A percentile compares a stretch with the other conserved stretches of the same genome.
phyloP scores from a whole-genome alignment of 345 rosid species.

The Murraya koenigii region DNA sequence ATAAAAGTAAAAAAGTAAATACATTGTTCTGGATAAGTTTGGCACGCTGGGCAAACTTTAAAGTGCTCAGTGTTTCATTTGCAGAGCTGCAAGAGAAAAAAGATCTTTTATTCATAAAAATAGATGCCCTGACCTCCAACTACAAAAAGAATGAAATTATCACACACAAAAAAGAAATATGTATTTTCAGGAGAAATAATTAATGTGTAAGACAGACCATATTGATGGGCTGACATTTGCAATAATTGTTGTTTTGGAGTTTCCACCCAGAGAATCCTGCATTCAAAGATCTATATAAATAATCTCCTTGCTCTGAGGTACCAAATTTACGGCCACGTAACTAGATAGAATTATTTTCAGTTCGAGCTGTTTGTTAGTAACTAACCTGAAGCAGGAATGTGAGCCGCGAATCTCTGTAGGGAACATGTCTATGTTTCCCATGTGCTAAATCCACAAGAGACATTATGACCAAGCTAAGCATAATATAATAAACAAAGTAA shows the following conservation, averaged over 20 bases:
- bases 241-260: conserved; percentile 89
- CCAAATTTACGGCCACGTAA: conserved; percentile 3
- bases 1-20: conserved; percentile 18
- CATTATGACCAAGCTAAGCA: conserved; percentile 86
- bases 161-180: neutral
- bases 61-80: conserved; percentile 87
- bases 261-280: conserved; percentile 98
- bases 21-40: conserved; percentile 95
- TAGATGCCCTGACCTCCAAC: neutral
- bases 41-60: conserved; percentile 96
- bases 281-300: conserved; percentile 18
- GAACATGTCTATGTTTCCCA: conserved; percentile 92
- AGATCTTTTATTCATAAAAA: neutral
- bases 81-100: conserved; percentile 57
- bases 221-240: conserved; percentile 94
- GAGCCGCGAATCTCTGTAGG: conserved; percentile 95
- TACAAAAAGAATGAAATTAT: neutral
- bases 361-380: conserved; percentile 18
- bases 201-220: conserved; percentile 47
- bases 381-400: conserved; percentile 93
- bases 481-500: conserved; percentile 11
- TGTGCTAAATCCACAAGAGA: conserved; percentile 94
- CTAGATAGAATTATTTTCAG: conserved; percentile 7
- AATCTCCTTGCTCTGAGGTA: neutral
- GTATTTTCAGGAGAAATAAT: conserved; percentile 7